Percentiles rank a stretch among this genome's conserved stretches.
phyloP scores from a whole-genome alignment of 2,329 filamentous ascomycete species.

The Xylaria sp. region DNA sequence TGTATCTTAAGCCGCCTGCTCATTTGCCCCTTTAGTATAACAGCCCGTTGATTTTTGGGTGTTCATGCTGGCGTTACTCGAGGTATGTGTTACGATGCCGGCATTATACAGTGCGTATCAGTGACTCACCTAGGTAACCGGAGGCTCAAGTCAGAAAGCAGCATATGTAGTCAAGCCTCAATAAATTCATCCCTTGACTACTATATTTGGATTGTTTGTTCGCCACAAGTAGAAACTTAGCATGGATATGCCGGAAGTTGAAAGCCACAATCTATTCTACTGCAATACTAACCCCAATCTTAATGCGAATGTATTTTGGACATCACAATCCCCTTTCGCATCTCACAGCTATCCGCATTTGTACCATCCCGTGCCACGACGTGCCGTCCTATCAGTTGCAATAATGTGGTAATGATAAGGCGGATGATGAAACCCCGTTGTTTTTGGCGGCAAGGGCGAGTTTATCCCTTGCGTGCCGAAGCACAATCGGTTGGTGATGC shows the following conservation, averaged over 20 bases:
- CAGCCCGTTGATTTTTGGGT: not conserved
- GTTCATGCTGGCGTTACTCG: not conserved
- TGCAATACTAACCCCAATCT: not conserved
- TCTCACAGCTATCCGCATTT: not conserved
- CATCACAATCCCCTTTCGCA: not conserved
- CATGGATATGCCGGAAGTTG: too few species aligned
- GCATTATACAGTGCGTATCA: not conserved
- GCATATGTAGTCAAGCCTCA: not conserved
- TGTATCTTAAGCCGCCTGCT: too few species aligned
- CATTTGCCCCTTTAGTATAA: not conserved
- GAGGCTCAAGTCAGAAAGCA: not conserved
- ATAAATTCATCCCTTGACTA: not conserved
- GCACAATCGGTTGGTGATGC: constrained; percentile 4
- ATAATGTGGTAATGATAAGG: not conserved
- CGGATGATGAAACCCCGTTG: not conserved
- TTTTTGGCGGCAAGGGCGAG: not conserved
- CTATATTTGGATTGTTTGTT: not conserved
- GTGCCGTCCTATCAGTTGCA: not conserved
- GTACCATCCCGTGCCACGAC: not conserved
- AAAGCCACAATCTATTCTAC: too few species aligned
- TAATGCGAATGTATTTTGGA: not conserved
- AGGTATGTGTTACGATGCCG: not conserved
- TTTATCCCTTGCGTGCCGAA: not conserved
- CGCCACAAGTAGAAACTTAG: not conserved
- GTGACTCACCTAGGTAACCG: not conserved